phyloP scores from a whole-genome alignment of 306 rosid genomes.

The Gillenia trifoliata region DNA sequence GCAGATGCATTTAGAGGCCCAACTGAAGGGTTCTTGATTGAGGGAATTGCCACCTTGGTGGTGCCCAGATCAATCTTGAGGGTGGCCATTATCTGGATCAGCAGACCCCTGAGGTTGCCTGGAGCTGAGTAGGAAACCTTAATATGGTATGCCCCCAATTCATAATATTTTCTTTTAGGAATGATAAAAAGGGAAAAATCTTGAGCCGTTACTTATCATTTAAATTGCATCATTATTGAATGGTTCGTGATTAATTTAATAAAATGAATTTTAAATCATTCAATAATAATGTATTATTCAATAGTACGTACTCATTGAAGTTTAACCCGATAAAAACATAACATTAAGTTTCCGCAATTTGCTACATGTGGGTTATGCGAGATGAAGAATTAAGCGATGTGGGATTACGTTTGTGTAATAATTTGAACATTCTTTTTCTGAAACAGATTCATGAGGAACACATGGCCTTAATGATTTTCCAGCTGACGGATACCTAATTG shows the following conservation, averaged over 20 bases:
- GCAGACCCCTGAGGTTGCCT: slow-evolving; percentile 53
- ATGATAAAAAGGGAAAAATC: too few species aligned
- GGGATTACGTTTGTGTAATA: neutral
- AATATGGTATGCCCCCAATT: slow-evolving; percentile 52
- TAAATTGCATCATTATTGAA: too few species aligned
- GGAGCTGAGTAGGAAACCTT: slow-evolving; percentile 57
- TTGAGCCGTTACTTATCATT: too few species aligned
- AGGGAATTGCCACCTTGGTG: slow-evolving; percentile 66
- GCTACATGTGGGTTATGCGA: neutral
- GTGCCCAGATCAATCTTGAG: slow-evolving; percentile 59
- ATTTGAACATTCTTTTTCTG: slow-evolving; percentile 2
- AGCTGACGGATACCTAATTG: slow-evolving; percentile 52
- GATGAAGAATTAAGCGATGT: neutral
- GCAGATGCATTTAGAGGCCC: slow-evolving; percentile 46
- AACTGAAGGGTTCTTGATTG: slow-evolving; percentile 42
- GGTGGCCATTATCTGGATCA: slow-evolving; percentile 76
- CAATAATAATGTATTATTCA: too few species aligned
- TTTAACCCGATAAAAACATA: too few species aligned
- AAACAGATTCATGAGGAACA: slow-evolving; percentile 86
- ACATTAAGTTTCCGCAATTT: neutral
- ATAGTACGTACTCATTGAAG: too few species aligned
- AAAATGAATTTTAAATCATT: too few species aligned
- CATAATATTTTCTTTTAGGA: neutral
- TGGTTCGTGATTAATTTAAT: too few species aligned
- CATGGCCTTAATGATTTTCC: slow-evolving; percentile 64